A percentile compares a stretch with the other conserved stretches of the same genome.
Conservation (phyloP, 1,284 basidiomycete genomes). For the Ceratobasidium sp. region DNA sequence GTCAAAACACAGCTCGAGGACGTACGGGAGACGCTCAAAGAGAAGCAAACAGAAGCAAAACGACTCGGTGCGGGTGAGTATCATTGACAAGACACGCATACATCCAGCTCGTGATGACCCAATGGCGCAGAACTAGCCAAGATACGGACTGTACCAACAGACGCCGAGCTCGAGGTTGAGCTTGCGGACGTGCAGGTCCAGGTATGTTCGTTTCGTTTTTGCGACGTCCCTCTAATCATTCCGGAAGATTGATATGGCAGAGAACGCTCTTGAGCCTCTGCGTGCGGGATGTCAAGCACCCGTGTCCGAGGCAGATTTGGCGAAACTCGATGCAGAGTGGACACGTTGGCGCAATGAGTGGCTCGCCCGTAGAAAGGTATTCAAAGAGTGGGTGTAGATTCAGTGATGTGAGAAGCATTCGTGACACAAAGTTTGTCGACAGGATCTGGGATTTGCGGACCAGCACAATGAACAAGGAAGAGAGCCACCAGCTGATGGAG, state of each 20-base stretch:
- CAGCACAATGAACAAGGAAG: conserved; percentile 68
- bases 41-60: conserved; percentile 60
- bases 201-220: conserved; percentile 46
- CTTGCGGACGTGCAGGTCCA: conserved; percentile 48
- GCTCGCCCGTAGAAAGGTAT: conserved; percentile 70
- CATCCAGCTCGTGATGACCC: conserved; percentile 30
- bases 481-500: conserved; percentile 66
- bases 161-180: conserved; percentile 60
- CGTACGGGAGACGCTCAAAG: conserved; percentile 68
- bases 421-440: not conserved
- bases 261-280: conserved; percentile 61
- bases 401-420: not conserved
- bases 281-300: conserved; percentile 66
- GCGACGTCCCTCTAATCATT: not conserved
- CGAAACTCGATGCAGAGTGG: conserved; percentile 70
- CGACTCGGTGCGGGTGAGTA: conserved; percentile 59
- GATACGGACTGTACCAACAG: conserved; percentile 69
- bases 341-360: conserved; percentile 74
- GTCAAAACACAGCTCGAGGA: conserved; percentile 63
- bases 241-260: conserved; percentile 51
- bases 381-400: conserved; percentile 61
- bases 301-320: conserved; percentile 70
- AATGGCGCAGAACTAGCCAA: conserved; percentile 66
- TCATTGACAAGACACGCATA: not conserved
- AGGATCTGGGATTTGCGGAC: conserved; percentile 78